Conservation (phyloP, 495 filamentous ascomycete species). For the Wilcoxina mikolae region DNA sequence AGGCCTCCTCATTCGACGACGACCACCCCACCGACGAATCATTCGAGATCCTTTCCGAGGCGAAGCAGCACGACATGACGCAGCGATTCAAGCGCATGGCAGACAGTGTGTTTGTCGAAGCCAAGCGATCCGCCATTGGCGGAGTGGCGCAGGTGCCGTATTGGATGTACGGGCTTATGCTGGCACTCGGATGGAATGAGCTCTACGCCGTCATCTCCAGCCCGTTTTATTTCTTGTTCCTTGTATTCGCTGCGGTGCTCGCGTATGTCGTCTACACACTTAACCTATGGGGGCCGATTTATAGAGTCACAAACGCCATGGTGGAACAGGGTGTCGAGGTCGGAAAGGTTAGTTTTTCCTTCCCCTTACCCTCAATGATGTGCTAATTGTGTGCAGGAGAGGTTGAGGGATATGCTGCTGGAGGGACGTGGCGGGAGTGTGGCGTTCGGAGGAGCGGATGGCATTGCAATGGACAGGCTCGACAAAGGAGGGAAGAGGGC, state of each 20-base stretch:
- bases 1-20: conserved; percentile 66
- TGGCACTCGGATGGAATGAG: conserved; percentile 95
- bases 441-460: background rate
- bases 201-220: conserved; percentile 69
- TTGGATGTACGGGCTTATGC: conserved; percentile 79
- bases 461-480: background rate
- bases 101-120: conserved; percentile 93
- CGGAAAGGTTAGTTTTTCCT: conserved; percentile 43
- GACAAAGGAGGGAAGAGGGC: background rate
- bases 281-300: conserved; percentile 89
- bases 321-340: conserved; percentile 72
- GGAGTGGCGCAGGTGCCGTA: conserved; percentile 86
- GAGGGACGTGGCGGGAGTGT: background rate
- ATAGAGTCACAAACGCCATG: conserved; percentile 85
- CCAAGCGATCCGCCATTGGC: conserved; percentile 89
- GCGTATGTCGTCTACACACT: conserved; percentile 83
- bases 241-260: conserved; percentile 57
- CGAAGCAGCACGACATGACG: conserved; percentile 73
- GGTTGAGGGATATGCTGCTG: background rate
- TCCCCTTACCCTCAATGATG: background rate
- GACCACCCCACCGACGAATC: conserved; percentile 89
- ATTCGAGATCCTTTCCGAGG: conserved; percentile 79
- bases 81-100: conserved; percentile 96
- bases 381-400: conserved; percentile 3
- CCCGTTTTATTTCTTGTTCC: conserved; percentile 77